Evolutionary conservation across 139 green algal species (phyloP).

Genomic region (Desmodesmus armatus): DNA sequence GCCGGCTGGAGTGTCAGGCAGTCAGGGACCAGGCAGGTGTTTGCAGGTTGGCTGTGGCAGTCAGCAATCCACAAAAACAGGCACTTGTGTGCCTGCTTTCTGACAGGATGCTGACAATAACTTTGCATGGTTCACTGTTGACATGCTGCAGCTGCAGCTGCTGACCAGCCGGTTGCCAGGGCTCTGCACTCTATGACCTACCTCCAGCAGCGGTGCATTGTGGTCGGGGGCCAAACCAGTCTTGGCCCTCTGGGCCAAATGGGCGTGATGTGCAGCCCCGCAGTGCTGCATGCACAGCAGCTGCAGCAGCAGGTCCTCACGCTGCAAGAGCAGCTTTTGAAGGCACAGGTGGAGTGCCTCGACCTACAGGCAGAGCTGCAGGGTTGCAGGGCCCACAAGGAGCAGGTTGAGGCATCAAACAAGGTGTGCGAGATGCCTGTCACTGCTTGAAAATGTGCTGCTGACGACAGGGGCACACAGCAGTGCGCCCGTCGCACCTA

Average conservation of each 20-base stretch:
- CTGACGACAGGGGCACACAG: too few relatives aligned
- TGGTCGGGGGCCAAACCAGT: slow-evolving; percentile 54
- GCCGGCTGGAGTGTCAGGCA: too few relatives aligned
- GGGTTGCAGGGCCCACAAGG: background rate
- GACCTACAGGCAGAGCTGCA: slow-evolving; percentile 23
- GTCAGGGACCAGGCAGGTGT: too few relatives aligned
- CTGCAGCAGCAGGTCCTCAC: slow-evolving; percentile 19
- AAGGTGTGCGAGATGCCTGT: too few relatives aligned
- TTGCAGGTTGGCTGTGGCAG: background rate
- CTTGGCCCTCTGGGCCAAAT: slow-evolving; percentile 31
- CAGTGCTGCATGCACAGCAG: background rate
- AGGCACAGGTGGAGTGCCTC: background rate
- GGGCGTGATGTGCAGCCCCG: slow-evolving; percentile 25
- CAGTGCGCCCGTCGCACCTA: too few relatives aligned
- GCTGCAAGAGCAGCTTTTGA: background rate
- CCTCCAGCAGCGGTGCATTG: slow-evolving; percentile 44
- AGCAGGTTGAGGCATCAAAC: background rate
- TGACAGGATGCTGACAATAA: background rate
- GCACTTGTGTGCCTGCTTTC: background rate
- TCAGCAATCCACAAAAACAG: too few relatives aligned
- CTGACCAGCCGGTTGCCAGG: slow-evolving; percentile 48
- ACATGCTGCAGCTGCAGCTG: slow-evolving; percentile 33
- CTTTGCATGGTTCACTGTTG: background rate
- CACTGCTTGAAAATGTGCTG: too few relatives aligned
- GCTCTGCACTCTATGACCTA: slow-evolving; percentile 58